These are phyloP conservation scores for Corrigiola litoralis DNA, from an alignment of 179 eudicot genomes.

Conservation along the genomic window DNA sequence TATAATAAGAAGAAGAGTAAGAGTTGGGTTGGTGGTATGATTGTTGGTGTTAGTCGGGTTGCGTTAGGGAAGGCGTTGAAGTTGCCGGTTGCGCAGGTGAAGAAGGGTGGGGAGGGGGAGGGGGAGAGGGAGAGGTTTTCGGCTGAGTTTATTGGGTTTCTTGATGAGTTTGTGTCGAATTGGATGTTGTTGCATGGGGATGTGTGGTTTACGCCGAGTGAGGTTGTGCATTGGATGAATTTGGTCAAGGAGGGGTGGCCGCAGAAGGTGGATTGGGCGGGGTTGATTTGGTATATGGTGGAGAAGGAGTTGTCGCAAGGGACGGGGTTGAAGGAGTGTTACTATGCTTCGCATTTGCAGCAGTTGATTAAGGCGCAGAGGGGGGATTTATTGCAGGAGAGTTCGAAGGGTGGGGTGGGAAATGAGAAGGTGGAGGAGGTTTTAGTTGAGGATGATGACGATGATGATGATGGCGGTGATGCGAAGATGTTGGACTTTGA, in stretches of 20 bases:
- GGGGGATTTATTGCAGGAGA: constrained; percentile 27
- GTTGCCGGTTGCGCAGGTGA: too few species aligned
- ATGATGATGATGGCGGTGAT: constrained; percentile 33
- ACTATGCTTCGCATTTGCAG: constrained; percentile 88
- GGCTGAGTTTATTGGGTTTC: constrained; percentile 42
- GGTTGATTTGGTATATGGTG: constrained; percentile 81
- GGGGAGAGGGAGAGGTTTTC: constrained; percentile 34
- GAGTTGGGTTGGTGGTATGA: constrained; percentile 40
- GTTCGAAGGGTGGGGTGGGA: constrained; percentile 10
- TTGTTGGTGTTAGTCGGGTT: constrained; percentile 45
- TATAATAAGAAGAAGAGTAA: constrained; percentile 29
- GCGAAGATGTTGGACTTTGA: constrained; percentile 28
- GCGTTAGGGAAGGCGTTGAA: constrained; percentile 65
- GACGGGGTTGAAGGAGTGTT: constrained; percentile 45
- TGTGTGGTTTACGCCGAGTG: constrained; percentile 56
- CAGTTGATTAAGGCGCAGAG: constrained; percentile 57
- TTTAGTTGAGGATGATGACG: constrained; percentile 31
- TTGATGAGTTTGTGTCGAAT: constrained; percentile 62
- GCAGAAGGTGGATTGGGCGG: constrained; percentile 80
- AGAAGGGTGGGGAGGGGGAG: constrained; percentile 35
- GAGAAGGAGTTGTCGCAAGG: constrained; percentile 77
- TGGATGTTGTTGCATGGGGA: constrained; percentile 84
- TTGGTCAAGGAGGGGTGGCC: constrained; percentile 61
- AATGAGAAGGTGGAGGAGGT: constrained; percentile 4
- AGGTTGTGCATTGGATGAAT: constrained; percentile 50